phyloP scores from a whole-genome alignment of 2,329 filamentous ascomycete genomes.

The Penicillium oxalicum region DNA sequence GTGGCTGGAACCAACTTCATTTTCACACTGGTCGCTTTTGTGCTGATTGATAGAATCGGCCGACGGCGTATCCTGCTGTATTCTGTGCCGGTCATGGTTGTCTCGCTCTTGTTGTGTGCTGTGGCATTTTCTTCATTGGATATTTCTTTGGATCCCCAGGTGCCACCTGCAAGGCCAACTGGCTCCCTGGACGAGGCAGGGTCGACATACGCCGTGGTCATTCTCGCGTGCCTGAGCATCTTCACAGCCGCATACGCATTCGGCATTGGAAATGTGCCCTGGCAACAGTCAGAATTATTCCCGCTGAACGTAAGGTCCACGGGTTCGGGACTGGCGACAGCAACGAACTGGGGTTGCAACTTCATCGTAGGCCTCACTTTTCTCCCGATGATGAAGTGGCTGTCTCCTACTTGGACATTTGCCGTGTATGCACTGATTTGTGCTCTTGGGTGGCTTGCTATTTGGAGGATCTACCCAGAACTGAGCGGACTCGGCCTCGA shows the following conservation, averaged over 20 bases:
- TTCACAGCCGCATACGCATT: slow-evolving; percentile 84
- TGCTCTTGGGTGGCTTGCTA: slow-evolving; percentile 55
- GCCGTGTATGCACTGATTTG: slow-evolving; percentile 71
- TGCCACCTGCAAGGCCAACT: slow-evolving; percentile 15
- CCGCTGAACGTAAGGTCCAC: slow-evolving; percentile 59
- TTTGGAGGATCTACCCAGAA: slow-evolving; percentile 78
- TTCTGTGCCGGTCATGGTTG: slow-evolving; percentile 77
- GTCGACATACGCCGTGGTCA: slow-evolving; percentile 42
- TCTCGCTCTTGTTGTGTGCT: slow-evolving; percentile 65
- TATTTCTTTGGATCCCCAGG: slow-evolving; percentile 28
- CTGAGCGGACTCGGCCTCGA: slow-evolving; percentile 76
- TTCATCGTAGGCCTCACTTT: slow-evolving; percentile 83
- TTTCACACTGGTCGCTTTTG: slow-evolving; percentile 69
- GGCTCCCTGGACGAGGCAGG: slow-evolving; percentile 18
- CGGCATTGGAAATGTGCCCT: slow-evolving; percentile 86
- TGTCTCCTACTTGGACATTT: slow-evolving; percentile 74
- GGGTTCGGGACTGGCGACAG: slow-evolving; percentile 57
- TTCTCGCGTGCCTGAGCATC: slow-evolving; percentile 69
- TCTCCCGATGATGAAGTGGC: slow-evolving; percentile 72
- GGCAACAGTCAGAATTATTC: slow-evolving; percentile 94
- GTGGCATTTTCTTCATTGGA: slow-evolving; percentile 64
- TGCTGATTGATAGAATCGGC: slow-evolving; percentile 72
- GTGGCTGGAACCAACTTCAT: slow-evolving; percentile 79
- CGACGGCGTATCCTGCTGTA: slow-evolving; percentile 72
- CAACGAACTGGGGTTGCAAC: slow-evolving; percentile 83